phyloP scores from a whole-genome alignment of 306 rosid genomes.

The Begonia peltatifolia region DNA sequence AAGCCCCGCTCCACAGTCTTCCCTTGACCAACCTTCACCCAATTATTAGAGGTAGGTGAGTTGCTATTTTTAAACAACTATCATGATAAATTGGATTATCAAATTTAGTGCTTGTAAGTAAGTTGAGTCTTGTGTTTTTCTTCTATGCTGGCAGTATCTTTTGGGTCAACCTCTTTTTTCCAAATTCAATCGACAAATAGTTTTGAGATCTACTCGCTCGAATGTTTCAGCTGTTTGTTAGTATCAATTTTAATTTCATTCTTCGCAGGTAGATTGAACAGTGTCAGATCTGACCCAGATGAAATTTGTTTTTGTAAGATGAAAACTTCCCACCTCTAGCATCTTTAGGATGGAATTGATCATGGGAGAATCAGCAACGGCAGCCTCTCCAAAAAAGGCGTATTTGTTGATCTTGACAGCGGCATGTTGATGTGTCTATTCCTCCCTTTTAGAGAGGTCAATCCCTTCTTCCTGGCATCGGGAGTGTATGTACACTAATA shows the following conservation, averaged over 20 bases:
- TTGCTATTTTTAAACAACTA: not conserved
- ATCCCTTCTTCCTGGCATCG: not conserved
- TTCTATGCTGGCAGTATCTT: too few relatives aligned
- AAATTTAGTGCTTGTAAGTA: too few relatives aligned
- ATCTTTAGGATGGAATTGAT: slow-evolving; percentile 20
- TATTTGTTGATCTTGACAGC: too few relatives aligned
- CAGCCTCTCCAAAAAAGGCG: not conserved
- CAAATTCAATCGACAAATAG: too few relatives aligned
- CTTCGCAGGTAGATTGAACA: slow-evolving; percentile 36
- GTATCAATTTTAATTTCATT: not conserved
- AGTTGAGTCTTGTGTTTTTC: too few relatives aligned
- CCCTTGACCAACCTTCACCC: slow-evolving; percentile 82
- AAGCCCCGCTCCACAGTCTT: slow-evolving; percentile 46
- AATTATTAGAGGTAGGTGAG: slow-evolving; percentile 53
- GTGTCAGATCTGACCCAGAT: slow-evolving; percentile 24
- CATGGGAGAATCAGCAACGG: slow-evolving; percentile 15
- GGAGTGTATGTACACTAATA: slow-evolving; percentile 18
- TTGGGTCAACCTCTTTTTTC: too few relatives aligned
- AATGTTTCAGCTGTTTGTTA: too few relatives aligned
- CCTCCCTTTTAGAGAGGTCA: too few relatives aligned
- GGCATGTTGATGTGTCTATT: too few relatives aligned
- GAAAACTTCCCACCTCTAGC: slow-evolving; percentile 23
- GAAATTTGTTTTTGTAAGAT: slow-evolving; percentile 21
- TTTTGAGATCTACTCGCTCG: too few relatives aligned
- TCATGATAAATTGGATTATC: too few relatives aligned